These are phyloP conservation scores for Fusarium coicis DNA, from an alignment of 2,329 filamentous ascomycete genomes.

Conservation along the genomic window DNA sequence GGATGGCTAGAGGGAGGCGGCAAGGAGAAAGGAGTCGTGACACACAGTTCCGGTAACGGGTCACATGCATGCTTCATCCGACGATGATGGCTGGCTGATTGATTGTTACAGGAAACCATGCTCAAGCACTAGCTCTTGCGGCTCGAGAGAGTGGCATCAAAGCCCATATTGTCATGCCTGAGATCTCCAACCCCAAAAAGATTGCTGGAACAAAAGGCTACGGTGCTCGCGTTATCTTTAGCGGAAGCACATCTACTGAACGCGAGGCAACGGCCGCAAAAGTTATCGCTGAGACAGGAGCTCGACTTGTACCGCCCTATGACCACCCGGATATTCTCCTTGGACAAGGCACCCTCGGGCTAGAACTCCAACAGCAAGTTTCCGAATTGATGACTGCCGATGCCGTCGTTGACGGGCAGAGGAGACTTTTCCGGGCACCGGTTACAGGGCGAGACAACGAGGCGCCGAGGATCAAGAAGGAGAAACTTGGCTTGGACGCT, in stretches of 20 bases:
- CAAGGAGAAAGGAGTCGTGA: conserved; percentile 78
- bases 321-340: conserved; percentile 93
- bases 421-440: conserved; percentile 30
- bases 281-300: conserved; percentile 77
- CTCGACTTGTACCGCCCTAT: conserved; percentile 86
- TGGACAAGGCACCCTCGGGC: conserved; percentile 88
- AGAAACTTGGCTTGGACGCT: conserved; percentile 64
- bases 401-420: conserved; percentile 28
- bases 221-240: conserved; percentile 82
- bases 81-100: conserved; percentile 1
- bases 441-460: conserved; percentile 36
- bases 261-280: conserved; percentile 80
- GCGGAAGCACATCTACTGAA: conserved; percentile 81
- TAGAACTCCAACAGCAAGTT: conserved; percentile 85
- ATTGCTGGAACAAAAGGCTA: conserved; percentile 84
- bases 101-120: conserved; percentile 80
- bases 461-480: conserved; percentile 15
- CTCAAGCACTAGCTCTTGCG: conserved; percentile 89
- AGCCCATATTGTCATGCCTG: conserved; percentile 92
- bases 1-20: conserved; percentile 71
- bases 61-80: too few species aligned
- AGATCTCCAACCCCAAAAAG: conserved; percentile 85
- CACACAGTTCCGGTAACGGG: conserved; percentile 84
- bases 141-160: conserved; percentile 78
- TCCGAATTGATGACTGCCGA: conserved; percentile 58